Percentiles rank a stretch among this genome's conserved stretches.
Evolutionary conservation across 345 rosid genomes (phyloP).

Genomic region (Populus davidiana): DNA sequence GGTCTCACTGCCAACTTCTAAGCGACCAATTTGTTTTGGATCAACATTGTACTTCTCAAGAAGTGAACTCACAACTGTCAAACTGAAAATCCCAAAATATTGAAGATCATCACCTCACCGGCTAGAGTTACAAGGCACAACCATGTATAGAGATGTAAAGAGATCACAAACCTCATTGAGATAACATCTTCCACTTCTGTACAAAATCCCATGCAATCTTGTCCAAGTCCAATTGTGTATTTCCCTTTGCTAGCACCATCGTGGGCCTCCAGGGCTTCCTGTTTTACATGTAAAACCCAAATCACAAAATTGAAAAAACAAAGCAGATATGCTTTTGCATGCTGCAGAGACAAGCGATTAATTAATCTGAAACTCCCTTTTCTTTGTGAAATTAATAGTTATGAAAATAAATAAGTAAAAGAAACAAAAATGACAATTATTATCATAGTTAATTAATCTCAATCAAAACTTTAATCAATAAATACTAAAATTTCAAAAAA

Average conservation of each 20-base stretch:
- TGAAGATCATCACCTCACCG: conserved; percentile 7
- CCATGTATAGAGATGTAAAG: background rate
- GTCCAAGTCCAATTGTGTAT: conserved; percentile 98
- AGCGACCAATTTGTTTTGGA: conserved; percentile 90
- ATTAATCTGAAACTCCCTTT: background rate
- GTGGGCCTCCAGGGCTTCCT: conserved; percentile 93
- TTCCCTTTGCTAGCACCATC: conserved; percentile 98
- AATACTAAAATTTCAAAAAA: background rate
- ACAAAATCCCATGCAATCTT: conserved; percentile 95
- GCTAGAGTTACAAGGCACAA: background rate
- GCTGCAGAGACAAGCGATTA: background rate
- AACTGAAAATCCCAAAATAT: conserved; percentile 40
- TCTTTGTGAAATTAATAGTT: too few relatives aligned
- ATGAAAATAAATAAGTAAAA: too few relatives aligned
- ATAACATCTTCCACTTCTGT: conserved; percentile 98
- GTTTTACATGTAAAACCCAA: conserved; percentile 3
- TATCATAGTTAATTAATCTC: background rate
- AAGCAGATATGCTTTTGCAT: background rate
- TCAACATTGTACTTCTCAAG: conserved; percentile 87
- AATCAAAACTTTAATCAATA: background rate
- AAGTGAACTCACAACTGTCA: conserved; percentile 83
- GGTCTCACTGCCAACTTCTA: conserved; percentile 99
- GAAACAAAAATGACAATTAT: background rate
- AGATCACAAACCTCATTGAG: conserved; percentile 75
- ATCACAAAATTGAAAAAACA: conserved; percentile 3